These are phyloP conservation scores for Starmerella powellii DNA, from an alignment of 805 yeast genomes.

Conservation along the genomic window DNA sequence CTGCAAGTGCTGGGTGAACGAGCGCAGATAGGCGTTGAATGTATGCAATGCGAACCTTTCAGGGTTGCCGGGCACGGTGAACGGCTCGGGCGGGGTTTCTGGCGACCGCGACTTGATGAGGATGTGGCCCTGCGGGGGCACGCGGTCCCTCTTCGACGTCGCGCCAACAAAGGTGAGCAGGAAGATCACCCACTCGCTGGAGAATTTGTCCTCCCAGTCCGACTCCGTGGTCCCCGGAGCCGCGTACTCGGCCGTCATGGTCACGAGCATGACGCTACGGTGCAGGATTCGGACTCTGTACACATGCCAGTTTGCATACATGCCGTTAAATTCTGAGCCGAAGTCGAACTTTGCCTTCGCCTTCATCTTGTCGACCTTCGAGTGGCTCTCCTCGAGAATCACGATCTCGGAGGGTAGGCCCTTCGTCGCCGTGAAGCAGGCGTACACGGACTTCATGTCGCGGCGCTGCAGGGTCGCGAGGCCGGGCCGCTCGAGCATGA, in stretches of 20 bases:
- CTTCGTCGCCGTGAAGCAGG: conserved; percentile 9
- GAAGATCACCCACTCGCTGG: conserved; percentile 13
- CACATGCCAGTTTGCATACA: conserved; percentile 7
- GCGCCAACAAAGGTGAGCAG: conserved; percentile 14
- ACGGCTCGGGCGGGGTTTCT: conserved; percentile 7
- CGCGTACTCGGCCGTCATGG: neutral
- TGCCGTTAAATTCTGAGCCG: conserved; percentile 3
- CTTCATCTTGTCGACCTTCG: conserved; percentile 2
- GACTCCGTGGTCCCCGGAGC: neutral
- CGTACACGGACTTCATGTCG: conserved; percentile 15
- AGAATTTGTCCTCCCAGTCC: neutral
- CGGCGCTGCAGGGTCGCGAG: conserved; percentile 7
- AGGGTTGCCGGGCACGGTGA: conserved; percentile 5
- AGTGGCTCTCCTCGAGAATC: conserved; percentile 17
- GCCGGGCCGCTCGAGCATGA: conserved; percentile 11
- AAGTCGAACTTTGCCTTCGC: conserved; percentile 10
- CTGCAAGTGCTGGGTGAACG: neutral
- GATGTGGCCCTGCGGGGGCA: conserved; percentile 7
- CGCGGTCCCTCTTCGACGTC: conserved; percentile 9
- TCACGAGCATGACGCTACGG: conserved; percentile 7
- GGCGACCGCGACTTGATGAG: conserved; percentile 8
- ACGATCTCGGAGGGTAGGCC: conserved; percentile 9
- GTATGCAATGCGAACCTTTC: neutral
- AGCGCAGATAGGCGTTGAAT: conserved; percentile 2
- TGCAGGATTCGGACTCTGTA: conserved; percentile 1